Base-by-base conservation (phyloP, 768 basidiomycete species). In the Suillus luteus region DNA sequence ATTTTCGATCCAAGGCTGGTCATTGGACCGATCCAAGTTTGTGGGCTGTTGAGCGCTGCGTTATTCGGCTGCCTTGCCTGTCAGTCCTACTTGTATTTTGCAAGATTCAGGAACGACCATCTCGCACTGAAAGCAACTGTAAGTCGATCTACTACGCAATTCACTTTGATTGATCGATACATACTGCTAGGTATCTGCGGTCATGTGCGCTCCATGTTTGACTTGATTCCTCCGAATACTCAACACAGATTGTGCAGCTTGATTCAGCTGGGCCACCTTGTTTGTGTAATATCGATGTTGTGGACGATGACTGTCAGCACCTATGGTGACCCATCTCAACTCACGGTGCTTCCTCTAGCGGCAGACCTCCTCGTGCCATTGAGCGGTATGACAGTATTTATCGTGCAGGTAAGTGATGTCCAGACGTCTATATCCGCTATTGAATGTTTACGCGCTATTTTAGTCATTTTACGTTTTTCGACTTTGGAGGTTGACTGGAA, bases 51-150 rank as follows among this genome's bases (percentile, higher is more conserved):
- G 15, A 61, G 58, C 2, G 43, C 60, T 5, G 48, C 60, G 14
- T 60, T 69, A 27, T 67, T 69, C 31, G 68, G 67, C 9, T 57
- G 68, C 38, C 41, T 63, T 17, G 61, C 55, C 11, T 46, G 57
- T n/a, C 68, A 69, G 60, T 31, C 57, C 14, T 66, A 66, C 55
- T 31, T 58, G 14, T 69, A 69, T 59, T 64, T 64, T 54, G 41
- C 60, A 17, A 64, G 22, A 15, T 69, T 66, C 62, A 22, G 37
- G 6, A 22, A 8, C n/a, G 58, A 61, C 8, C 63, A 66, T 19
- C 15, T 46, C 41, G 14, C n/a, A n/a, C 37, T 65, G 12, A 65
- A 65, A 49, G 38, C 41, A 24, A 48, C 44, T 12, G 64, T 38
- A 9, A 38, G 55, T 55, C 35, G 2, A 14, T 22, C 35, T 22